These are phyloP conservation scores for Saksenaea oblongispora DNA, from an alignment of 371 early-diverging fungal species.

Conservation along the genomic window DNA sequence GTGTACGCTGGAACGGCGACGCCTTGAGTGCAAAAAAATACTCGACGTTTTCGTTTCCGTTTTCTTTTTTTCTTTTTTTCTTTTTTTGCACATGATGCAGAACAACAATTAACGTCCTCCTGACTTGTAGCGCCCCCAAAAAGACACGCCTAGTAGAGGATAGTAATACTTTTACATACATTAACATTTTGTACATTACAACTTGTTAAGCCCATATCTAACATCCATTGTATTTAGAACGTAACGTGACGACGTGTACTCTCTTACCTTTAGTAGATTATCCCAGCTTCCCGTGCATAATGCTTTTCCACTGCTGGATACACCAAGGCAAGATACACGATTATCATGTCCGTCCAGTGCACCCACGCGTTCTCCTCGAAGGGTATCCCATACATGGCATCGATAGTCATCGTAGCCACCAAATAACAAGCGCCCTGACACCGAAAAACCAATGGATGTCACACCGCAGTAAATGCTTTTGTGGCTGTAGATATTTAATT, in stretches of 20 bases:
- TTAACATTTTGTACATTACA: neutral
- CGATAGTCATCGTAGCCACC: slow-evolving; percentile 98
- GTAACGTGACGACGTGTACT: neutral
- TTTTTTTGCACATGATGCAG: too few species aligned
- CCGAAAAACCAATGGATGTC: slow-evolving; percentile 3
- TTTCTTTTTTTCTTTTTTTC: too few species aligned
- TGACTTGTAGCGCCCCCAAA: too few species aligned
- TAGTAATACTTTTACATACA: neutral
- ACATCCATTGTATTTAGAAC: neutral
- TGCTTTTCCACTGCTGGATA: slow-evolving; percentile 93
- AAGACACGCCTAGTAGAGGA: too few species aligned
- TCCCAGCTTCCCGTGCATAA: slow-evolving; percentile 98
- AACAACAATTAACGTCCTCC: too few species aligned
- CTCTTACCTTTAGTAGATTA: slow-evolving; percentile 78
- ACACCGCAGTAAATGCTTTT: slow-evolving; percentile 91
- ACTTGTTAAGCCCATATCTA: neutral
- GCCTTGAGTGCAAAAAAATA: too few species aligned
- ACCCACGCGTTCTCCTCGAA: slow-evolving; percentile 91
- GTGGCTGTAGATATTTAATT: slow-evolving; percentile 92
- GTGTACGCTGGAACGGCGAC: too few species aligned
- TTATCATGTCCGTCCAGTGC: slow-evolving; percentile 92
- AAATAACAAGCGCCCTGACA: slow-evolving; percentile 91
- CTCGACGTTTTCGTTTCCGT: too few species aligned
- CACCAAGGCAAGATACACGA: slow-evolving; percentile 93
- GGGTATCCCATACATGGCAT: slow-evolving; percentile 97